phyloP scores from a whole-genome alignment of 2,329 filamentous ascomycete species.

The Teratosphaeria zuluensis region DNA sequence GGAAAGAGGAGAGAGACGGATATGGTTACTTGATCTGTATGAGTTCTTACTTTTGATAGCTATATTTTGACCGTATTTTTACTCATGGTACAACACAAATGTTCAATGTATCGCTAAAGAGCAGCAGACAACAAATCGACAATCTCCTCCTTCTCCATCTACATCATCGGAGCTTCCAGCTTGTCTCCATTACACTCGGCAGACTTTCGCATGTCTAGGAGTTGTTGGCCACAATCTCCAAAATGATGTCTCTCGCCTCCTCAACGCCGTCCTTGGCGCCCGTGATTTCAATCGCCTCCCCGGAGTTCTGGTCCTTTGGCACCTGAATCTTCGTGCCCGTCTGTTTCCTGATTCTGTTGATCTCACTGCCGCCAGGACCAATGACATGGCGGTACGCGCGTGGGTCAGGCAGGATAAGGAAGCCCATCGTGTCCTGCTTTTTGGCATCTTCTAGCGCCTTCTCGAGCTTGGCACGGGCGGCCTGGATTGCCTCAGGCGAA shows the following conservation, averaged over 20 bases:
- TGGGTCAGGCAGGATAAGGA: conserved; percentile 82
- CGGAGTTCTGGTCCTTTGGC: conserved; percentile 63
- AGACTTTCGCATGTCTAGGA: conserved; percentile 6
- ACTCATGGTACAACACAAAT: neutral
- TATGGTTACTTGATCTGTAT: neutral
- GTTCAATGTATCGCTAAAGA: neutral
- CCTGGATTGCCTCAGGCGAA: conserved; percentile 62
- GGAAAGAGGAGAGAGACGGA: no score
- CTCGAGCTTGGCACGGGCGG: conserved; percentile 66
- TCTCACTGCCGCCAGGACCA: conserved; percentile 77
- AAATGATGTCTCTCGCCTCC: conserved; percentile 77
- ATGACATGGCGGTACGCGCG: conserved; percentile 84
- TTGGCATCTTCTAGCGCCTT: conserved; percentile 62
- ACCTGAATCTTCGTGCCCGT: conserved; percentile 92
- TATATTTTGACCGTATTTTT: neutral
- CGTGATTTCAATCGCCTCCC: conserved; percentile 82
- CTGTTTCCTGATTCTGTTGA: conserved; percentile 85
- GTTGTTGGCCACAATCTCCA: conserved; percentile 58
- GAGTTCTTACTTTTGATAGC: neutral
- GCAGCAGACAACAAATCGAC: neutral
- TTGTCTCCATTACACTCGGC: neutral
- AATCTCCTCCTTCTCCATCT: neutral
- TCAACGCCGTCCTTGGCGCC: conserved; percentile 73
- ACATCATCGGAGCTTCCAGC: neutral
- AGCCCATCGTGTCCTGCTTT: conserved; percentile 66